Evolutionary conservation across 495 filamentous ascomycete genomes (phyloP).

Genomic region (Hypoxylon cercidicola): DNA sequence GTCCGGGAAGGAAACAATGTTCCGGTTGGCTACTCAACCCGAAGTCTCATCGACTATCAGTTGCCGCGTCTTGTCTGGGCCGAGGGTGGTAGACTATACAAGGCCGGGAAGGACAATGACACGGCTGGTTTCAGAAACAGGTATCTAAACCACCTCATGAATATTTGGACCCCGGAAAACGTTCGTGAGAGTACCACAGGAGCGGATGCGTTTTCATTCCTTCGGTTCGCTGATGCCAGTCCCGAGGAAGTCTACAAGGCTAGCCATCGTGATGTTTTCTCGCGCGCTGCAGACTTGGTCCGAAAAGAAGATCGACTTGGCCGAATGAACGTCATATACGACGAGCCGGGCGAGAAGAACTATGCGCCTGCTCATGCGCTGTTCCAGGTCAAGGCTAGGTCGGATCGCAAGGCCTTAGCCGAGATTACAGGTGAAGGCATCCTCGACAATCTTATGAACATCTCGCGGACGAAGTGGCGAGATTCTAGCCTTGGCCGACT

Average conservation of each 20-base stretch:
- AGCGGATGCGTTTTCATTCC: slow-evolving; percentile 82
- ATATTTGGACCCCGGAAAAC: slow-evolving; percentile 87
- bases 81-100: slow-evolving; percentile 77
- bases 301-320: slow-evolving; percentile 63
- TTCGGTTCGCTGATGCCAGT: slow-evolving; percentile 85
- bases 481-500: slow-evolving; percentile 76
- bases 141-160: slow-evolving; percentile 81
- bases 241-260: slow-evolving; percentile 74
- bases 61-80: slow-evolving; percentile 82
- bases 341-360: slow-evolving; percentile 63
- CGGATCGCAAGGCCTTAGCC: slow-evolving; percentile 71
- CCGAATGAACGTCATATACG: slow-evolving; percentile 55
- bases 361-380: slow-evolving; percentile 77
- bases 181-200: slow-evolving; percentile 67
- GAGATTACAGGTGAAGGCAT: slow-evolving; percentile 78
- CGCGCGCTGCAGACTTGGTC: slow-evolving; percentile 68
- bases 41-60: slow-evolving; percentile 84
- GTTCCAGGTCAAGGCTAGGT: slow-evolving; percentile 79
- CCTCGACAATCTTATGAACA: slow-evolving; percentile 78
- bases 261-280: slow-evolving; percentile 63
- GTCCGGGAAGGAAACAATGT: slow-evolving; percentile 85
- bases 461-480: slow-evolving; percentile 73
- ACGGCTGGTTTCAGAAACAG: slow-evolving; percentile 79
- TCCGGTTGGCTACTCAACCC: slow-evolving; percentile 85
- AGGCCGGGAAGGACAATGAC: slow-evolving; percentile 78